A percentile compares a stretch with the other conserved stretches of the same genome.
Conservation (phyloP, 2,329 filamentous ascomycete species). For the Dothideomycetidae sp. region DNA sequence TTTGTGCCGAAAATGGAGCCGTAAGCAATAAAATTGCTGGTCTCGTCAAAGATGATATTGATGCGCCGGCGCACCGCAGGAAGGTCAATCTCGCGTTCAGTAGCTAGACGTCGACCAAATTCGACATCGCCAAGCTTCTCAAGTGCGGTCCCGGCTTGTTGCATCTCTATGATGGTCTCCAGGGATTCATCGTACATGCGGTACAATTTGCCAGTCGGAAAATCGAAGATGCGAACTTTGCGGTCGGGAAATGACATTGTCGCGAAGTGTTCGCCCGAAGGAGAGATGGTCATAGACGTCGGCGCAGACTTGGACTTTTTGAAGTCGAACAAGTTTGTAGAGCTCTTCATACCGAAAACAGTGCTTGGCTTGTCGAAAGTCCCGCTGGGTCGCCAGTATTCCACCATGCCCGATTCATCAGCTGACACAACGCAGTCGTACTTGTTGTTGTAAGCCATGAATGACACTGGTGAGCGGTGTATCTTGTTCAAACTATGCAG, state of each 20-base stretch:
- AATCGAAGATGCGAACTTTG: conserved; percentile 87
- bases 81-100: conserved; percentile 74
- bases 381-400: conserved; percentile 80
- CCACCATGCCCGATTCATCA: conserved; percentile 83
- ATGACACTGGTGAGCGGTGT: conserved; percentile 66
- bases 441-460: conserved; percentile 78
- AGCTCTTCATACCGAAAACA: conserved; percentile 86
- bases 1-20: conserved; percentile 87
- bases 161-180: conserved; percentile 79
- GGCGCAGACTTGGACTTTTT: conserved; percentile 84
- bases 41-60: conserved; percentile 92
- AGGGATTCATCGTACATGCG: conserved; percentile 93
- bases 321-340: conserved; percentile 90
- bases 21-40: conserved; percentile 86
- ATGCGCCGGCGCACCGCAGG: conserved; percentile 51
- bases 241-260: conserved; percentile 86
- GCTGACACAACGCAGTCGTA: conserved; percentile 85
- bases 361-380: conserved; percentile 81
- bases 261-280: conserved; percentile 71
- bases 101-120: conserved; percentile 73
- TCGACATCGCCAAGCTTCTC: conserved; percentile 79
- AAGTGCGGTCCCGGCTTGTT: conserved; percentile 74
- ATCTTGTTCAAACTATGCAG: conserved; percentile 64
- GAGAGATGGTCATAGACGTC: conserved; percentile 69
- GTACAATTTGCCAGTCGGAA: conserved; percentile 72